A percentile compares a stretch with the other conserved stretches of the same genome.
These are phyloP conservation scores for Pythium biforme DNA, from an alignment of 352 stramenopile species.

Conservation along the genomic window DNA sequence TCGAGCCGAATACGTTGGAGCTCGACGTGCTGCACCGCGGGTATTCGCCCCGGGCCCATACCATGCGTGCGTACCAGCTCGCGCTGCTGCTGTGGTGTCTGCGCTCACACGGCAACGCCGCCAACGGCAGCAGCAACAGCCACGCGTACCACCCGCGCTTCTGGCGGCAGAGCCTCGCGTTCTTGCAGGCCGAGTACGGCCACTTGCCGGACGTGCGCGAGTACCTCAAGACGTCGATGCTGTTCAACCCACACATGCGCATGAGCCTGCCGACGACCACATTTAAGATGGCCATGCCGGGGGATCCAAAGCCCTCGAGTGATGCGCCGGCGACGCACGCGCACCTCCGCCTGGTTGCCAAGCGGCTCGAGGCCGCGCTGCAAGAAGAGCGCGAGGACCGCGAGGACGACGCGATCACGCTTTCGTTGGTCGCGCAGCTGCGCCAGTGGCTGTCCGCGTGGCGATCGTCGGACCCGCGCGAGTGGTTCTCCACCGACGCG, in stretches of 20 bases:
- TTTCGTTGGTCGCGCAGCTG: constrained; percentile 4
- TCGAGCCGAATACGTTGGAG: constrained; percentile 43
- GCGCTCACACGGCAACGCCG: constrained; percentile 28
- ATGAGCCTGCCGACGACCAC: not conserved
- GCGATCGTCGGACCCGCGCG: not conserved
- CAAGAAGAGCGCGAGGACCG: constrained; percentile 6
- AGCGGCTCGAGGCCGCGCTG: constrained; percentile 11
- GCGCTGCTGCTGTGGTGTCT: constrained; percentile 44
- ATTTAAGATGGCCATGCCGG: too few relatives aligned
- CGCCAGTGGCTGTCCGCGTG: constrained; percentile 1
- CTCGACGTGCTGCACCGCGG: constrained; percentile 36
- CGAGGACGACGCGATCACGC: constrained; percentile 11
- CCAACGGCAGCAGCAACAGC: too few relatives aligned
- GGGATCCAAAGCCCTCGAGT: not conserved
- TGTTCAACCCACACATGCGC: not conserved
- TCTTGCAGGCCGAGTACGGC: constrained; percentile 29
- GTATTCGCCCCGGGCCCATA: constrained; percentile 39
- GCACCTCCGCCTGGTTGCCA: constrained; percentile 5
- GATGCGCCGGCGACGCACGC: not conserved
- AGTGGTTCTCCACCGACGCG: constrained; percentile 24
- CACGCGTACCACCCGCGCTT: constrained; percentile 30
- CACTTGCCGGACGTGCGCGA: constrained; percentile 32
- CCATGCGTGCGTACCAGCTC: constrained; percentile 40
- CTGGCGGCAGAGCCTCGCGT: constrained; percentile 34
- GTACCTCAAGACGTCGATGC: constrained; percentile 18